Percentiles rank a stretch among this genome's conserved stretches.
phyloP scores from a whole-genome alignment of 192 early-diverging fungal genomes.

The Cetraspora pellucida region DNA sequence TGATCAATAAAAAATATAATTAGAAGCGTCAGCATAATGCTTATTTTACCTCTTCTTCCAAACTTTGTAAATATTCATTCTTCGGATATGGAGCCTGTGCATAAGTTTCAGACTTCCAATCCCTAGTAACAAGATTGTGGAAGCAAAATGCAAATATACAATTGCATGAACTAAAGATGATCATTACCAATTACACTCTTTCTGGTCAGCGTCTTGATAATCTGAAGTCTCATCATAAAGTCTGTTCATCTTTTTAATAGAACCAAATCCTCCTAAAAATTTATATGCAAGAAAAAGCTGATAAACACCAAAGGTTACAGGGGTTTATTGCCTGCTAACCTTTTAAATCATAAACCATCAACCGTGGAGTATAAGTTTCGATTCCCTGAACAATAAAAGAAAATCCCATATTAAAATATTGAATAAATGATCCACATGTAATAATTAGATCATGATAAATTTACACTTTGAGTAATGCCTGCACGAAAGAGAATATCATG shows the following conservation, averaged over 20 bases:
- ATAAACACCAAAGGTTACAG: not conserved
- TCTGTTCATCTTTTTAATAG: slow-evolving; percentile 42
- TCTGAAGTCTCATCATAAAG: slow-evolving; percentile 45
- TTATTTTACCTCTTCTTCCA: slow-evolving; percentile 14
- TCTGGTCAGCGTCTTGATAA: too few species aligned
- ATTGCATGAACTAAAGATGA: not conserved
- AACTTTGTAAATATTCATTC: slow-evolving; percentile 16
- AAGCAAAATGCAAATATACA: not conserved
- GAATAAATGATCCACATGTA: not conserved
- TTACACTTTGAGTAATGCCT: slow-evolving; percentile 49
- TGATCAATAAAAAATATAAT: not conserved
- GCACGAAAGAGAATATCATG: slow-evolving; percentile 64
- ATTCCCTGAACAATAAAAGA: slow-evolving; percentile 49
- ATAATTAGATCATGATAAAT: slow-evolving; percentile 1
- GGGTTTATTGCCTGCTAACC: slow-evolving; percentile 39
- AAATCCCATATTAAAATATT: not conserved
- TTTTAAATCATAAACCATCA: slow-evolving; percentile 80
- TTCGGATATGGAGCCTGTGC: slow-evolving; percentile 23
- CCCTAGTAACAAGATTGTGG: not conserved
- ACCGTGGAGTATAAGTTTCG: slow-evolving; percentile 74
- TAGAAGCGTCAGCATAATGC: not conserved
- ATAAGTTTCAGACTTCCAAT: not conserved
- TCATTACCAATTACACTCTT: slow-evolving; percentile 25
- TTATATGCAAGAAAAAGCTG: not conserved
- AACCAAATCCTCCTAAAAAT: slow-evolving; percentile 47